phyloP scores from a whole-genome alignment of 2,329 filamentous ascomycete genomes.

The Dryadomyces sulphureus region DNA sequence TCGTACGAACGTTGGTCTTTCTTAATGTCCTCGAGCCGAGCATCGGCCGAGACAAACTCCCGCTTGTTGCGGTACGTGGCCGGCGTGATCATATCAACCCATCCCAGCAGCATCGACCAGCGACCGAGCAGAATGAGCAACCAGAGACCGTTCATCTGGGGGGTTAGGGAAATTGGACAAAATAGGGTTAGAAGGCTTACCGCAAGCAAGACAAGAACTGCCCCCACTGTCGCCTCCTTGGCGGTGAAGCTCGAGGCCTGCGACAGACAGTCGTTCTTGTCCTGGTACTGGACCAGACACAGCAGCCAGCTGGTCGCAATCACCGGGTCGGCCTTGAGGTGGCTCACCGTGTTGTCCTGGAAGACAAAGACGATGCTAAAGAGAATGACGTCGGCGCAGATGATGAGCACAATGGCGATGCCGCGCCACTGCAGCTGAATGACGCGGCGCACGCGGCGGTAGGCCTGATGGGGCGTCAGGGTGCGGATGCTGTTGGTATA shows the following conservation, averaged over 20 bases:
- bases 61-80: slow-evolving; percentile 37
- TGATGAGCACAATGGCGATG: slow-evolving; percentile 77
- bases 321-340: slow-evolving; percentile 34
- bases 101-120: slow-evolving; percentile 72
- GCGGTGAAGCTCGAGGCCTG: slow-evolving; percentile 50
- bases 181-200: slow-evolving; percentile 40
- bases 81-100: slow-evolving; percentile 49
- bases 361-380: slow-evolving; percentile 86
- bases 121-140: slow-evolving; percentile 68
- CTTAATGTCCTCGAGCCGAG: slow-evolving; percentile 41
- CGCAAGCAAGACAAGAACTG: slow-evolving; percentile 69
- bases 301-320: slow-evolving; percentile 51
- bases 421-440: slow-evolving; percentile 90
- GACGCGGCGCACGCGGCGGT: slow-evolving; percentile 72
- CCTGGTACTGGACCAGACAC: slow-evolving; percentile 50
- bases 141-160: slow-evolving; percentile 70
- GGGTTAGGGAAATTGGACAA: slow-evolving; percentile 6
- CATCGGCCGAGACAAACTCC: slow-evolving; percentile 85
- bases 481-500: slow-evolving; percentile 63
- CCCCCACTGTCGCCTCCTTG: slow-evolving; percentile 60
- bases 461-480: slow-evolving; percentile 73
- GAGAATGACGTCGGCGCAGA: slow-evolving; percentile 83
- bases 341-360: slow-evolving; percentile 58
- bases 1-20: slow-evolving; percentile 60
- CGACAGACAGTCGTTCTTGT: slow-evolving; percentile 52